Conservation (phyloP, 2,329 filamentous ascomycete genomes). For the Plenodomus biglobosus region DNA sequence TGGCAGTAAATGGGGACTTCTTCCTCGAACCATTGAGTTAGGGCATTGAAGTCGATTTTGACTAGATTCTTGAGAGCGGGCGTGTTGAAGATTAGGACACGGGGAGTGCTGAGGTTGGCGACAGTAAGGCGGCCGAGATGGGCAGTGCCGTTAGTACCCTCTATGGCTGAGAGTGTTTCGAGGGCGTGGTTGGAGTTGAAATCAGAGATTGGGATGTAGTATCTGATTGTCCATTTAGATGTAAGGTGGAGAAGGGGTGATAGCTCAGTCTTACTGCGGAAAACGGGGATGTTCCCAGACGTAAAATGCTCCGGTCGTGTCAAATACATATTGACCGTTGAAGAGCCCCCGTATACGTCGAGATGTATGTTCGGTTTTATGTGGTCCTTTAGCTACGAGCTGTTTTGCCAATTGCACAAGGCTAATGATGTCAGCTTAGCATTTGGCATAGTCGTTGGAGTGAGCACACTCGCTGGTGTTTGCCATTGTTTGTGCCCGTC, state of each 20-base stretch:
- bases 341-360: constrained; percentile 39
- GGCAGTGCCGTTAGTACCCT: constrained; percentile 21
- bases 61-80: constrained; percentile 27
- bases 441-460: background rate
- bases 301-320: constrained; percentile 36
- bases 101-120: constrained; percentile 19
- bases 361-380: constrained; percentile 28
- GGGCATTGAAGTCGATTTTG: constrained; percentile 34
- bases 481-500: background rate
- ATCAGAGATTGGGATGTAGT: constrained; percentile 30
- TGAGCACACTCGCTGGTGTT: background rate
- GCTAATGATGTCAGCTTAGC: constrained; percentile 23
- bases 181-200: constrained; percentile 24
- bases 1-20: constrained; percentile 62
- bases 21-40: constrained; percentile 59
- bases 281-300: constrained; percentile 45
- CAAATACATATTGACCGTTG: constrained; percentile 37
- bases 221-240: constrained; percentile 17
- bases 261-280: constrained; percentile 29
- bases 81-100: constrained; percentile 34
- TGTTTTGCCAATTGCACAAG: constrained; percentile 46
- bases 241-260: too few relatives aligned
- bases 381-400: constrained; percentile 45
- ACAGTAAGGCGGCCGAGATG: constrained; percentile 26
- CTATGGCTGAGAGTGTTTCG: constrained; percentile 10